These are phyloP conservation scores for Aspergillus persii DNA, from an alignment of 2,329 filamentous ascomycete species.

Conservation along the genomic window DNA sequence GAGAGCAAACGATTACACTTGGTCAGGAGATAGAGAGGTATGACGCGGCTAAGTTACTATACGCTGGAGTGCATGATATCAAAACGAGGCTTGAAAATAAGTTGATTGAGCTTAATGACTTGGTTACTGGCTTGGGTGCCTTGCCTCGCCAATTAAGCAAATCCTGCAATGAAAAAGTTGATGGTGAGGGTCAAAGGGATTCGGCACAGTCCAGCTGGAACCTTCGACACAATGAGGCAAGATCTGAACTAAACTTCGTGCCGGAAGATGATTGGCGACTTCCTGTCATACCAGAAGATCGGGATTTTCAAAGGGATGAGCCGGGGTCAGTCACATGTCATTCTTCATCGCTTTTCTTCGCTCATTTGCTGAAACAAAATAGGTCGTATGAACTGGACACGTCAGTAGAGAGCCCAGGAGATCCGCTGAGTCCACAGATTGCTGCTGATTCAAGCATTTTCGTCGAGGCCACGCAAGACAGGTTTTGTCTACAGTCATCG, in stretches of 20 bases:
- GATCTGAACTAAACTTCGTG: constrained; percentile 15
- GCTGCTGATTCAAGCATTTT: constrained; percentile 50
- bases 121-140: constrained; percentile 55
- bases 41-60: constrained; percentile 43
- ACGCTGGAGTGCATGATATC: constrained; percentile 50
- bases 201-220: constrained; percentile 9
- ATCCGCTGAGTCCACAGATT: neutral
- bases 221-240: constrained; percentile 14
- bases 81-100: constrained; percentile 57
- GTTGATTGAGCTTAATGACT: constrained; percentile 52
- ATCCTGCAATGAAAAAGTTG: constrained; percentile 14
- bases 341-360: neutral
- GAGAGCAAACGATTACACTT: constrained; percentile 59
- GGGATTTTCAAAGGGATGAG: constrained; percentile 56
- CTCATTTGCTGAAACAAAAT: constrained; percentile 5
- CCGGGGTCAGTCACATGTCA: constrained; percentile 48
- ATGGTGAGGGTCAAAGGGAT: constrained; percentile 9
- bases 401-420: neutral
- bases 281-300: constrained; percentile 60
- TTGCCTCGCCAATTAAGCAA: constrained; percentile 35
- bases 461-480: constrained; percentile 37
- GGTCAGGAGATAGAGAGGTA: constrained; percentile 53
- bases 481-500: constrained; percentile 10
- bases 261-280: constrained; percentile 42
- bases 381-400: constrained; percentile 38